These are phyloP conservation scores for Pontederia crassipes DNA, from an alignment of 176 grass and related monocot genomes.

Conservation along the genomic window DNA sequence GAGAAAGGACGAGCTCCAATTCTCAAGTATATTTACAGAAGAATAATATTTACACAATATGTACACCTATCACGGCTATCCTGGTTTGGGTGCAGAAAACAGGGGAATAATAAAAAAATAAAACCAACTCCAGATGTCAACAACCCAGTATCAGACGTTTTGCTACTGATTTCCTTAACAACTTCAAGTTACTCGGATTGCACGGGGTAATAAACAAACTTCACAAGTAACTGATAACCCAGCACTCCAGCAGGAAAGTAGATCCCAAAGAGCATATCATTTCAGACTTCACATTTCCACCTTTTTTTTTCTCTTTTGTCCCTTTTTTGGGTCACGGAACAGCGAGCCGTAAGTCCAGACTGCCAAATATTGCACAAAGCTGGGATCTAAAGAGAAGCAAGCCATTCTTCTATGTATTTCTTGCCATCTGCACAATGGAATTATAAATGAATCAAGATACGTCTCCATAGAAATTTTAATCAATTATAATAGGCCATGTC, in stretches of 20 bases:
- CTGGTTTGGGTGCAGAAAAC: not conserved
- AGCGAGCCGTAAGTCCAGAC: not conserved
- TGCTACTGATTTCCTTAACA: not conserved
- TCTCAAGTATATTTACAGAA: conserved; percentile 4
- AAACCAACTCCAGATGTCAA: not conserved
- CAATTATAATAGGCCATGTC: no score
- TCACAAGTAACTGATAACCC: no score
- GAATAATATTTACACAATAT: not conserved
- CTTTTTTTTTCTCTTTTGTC: not conserved
- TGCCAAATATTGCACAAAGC: not conserved
- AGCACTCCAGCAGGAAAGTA: no score
- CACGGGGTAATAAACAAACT: no score
- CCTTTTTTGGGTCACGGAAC: not conserved
- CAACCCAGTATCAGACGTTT: not conserved
- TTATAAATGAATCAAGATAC: not conserved
- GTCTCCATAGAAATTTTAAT: no score
- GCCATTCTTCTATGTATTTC: conserved; percentile 15
- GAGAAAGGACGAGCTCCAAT: conserved; percentile 1
- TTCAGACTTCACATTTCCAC: not conserved
- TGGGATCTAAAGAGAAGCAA: not conserved
- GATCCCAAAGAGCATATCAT: no score
- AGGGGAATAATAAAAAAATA: conserved; percentile 4
- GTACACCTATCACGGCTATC: conserved; percentile 11
- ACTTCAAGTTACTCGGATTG: no score
- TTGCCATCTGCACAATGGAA: conserved; percentile 13